Evolutionary conservation across 352 stramenopile species (phyloP).

Genomic region (Phytophthora cajani): DNA sequence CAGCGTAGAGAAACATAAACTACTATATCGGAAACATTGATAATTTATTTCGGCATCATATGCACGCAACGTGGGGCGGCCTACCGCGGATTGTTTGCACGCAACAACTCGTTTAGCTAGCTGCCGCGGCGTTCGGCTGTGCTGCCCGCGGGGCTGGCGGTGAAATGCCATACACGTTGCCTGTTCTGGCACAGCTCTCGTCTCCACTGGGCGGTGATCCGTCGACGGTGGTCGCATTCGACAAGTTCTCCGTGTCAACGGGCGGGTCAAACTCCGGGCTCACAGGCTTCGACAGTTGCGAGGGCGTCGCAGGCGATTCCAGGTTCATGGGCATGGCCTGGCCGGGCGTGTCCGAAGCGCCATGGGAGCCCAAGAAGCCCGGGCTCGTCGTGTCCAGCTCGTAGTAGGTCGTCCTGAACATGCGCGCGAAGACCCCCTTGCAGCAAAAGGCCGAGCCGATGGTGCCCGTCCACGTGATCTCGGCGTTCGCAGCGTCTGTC

Average conservation of each 20-base stretch:
- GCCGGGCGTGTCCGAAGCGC: slow-evolving; percentile 67
- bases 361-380: slow-evolving; percentile 57
- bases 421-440: slow-evolving; percentile 58
- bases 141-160: slow-evolving; percentile 13
- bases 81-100: not conserved
- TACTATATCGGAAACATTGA: slow-evolving; percentile 29
- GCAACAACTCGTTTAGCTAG: slow-evolving; percentile 19
- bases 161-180: slow-evolving; percentile 36
- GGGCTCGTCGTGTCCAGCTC: slow-evolving; percentile 82
- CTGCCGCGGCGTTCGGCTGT: slow-evolving; percentile 27
- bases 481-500: slow-evolving; percentile 61
- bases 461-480: slow-evolving; percentile 61
- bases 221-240: slow-evolving; percentile 52
- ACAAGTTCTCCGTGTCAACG: slow-evolving; percentile 41
- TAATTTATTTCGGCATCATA: slow-evolving; percentile 48
- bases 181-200: slow-evolving; percentile 39
- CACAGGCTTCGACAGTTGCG: slow-evolving; percentile 42
- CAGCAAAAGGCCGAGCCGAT: slow-evolving; percentile 77
- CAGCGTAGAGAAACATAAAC: slow-evolving; percentile 18
- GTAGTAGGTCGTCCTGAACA: slow-evolving; percentile 80
- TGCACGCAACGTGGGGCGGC: slow-evolving; percentile 6
- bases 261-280: slow-evolving; percentile 44
- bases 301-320: slow-evolving; percentile 61
- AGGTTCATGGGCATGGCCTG: slow-evolving; percentile 61
- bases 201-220: slow-evolving; percentile 45